A percentile compares a stretch with the other conserved stretches of the same genome.
Evolutionary conservation across 805 yeast species (phyloP).

Genomic region (Monosporozyma unispora): DNA sequence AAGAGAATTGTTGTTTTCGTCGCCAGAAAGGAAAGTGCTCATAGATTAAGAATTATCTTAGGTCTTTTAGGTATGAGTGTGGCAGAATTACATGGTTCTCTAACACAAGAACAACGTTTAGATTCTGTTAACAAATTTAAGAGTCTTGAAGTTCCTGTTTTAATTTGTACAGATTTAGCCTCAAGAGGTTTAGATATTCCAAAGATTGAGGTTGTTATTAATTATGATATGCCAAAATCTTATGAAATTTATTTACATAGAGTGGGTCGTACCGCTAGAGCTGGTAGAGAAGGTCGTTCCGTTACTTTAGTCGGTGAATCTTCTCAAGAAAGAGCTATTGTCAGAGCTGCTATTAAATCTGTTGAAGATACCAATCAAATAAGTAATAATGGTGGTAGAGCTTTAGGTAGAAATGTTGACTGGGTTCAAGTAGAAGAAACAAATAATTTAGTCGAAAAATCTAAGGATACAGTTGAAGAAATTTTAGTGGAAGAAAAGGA

Average conservation of each 20-base stretch:
- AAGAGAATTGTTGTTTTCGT: slow-evolving; percentile 84
- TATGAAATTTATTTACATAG: slow-evolving; percentile 90
- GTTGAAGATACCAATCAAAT: slow-evolving; percentile 36
- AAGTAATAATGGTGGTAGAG: slow-evolving; percentile 35
- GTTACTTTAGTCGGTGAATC: slow-evolving; percentile 91
- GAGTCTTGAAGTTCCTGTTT: slow-evolving; percentile 70
- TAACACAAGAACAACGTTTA: slow-evolving; percentile 89
- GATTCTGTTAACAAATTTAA: slow-evolving; percentile 76
- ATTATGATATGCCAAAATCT: slow-evolving; percentile 91
- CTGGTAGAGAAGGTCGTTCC: slow-evolving; percentile 91
- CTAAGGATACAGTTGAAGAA: slow-evolving; percentile 56
- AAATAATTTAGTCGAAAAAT: slow-evolving; percentile 50
- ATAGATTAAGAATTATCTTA: slow-evolving; percentile 64
- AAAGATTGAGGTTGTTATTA: slow-evolving; percentile 88
- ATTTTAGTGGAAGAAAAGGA: slow-evolving; percentile 79
- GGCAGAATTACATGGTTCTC: slow-evolving; percentile 74
- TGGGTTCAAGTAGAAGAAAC: slow-evolving; percentile 77
- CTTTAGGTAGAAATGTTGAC: slow-evolving; percentile 84
- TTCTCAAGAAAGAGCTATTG: slow-evolving; percentile 77
- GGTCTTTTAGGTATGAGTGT: slow-evolving; percentile 72
- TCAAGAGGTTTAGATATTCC: slow-evolving; percentile 99
- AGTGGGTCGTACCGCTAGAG: slow-evolving; percentile 99
- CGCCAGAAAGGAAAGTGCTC: slow-evolving; percentile 85
- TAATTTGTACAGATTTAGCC: slow-evolving; percentile 95
- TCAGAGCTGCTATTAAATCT: slow-evolving; percentile 78